Evolutionary conservation across 2,329 filamentous ascomycete genomes (phyloP).

Genomic region (Pseudocercospora eumusae): DNA sequence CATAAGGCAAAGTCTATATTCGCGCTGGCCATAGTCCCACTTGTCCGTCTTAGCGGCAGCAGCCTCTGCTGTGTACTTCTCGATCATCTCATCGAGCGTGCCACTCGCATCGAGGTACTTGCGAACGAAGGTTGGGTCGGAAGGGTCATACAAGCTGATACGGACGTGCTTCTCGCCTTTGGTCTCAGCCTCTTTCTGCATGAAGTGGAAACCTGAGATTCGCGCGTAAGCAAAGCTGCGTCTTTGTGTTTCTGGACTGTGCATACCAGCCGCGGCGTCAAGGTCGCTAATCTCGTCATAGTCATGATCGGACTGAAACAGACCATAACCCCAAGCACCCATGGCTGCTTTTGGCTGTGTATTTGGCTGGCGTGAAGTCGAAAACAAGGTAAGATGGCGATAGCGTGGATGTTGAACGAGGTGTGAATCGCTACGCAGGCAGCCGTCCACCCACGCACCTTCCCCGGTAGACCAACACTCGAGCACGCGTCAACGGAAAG

Average conservation of each 20-base stretch:
- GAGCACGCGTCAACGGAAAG: background rate
- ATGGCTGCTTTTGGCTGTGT: slow-evolving; percentile 7
- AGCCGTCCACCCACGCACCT: background rate
- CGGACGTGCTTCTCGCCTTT: background rate
- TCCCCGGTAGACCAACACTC: background rate
- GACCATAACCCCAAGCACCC: slow-evolving; percentile 23
- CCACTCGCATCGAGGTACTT: slow-evolving; percentile 11
- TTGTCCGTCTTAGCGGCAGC: background rate
- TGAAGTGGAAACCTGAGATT: background rate
- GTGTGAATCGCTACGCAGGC: background rate
- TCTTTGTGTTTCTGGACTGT: background rate
- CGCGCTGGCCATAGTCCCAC: background rate
- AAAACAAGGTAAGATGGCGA: background rate
- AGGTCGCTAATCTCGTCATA: slow-evolving; percentile 9
- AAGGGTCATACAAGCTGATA: slow-evolving; percentile 1
- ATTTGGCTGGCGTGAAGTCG: background rate
- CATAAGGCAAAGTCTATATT: slow-evolving; percentile 1
- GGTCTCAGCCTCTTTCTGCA: background rate
- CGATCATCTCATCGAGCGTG: background rate
- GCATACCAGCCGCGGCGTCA: background rate
- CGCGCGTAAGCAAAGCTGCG: background rate
- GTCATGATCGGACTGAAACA: slow-evolving; percentile 27
- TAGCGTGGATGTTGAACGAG: no score
- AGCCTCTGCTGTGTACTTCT: background rate
- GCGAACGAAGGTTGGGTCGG: background rate